Conservation (phyloP, 2,329 filamentous ascomycete genomes). For the Cadophora malorum region DNA sequence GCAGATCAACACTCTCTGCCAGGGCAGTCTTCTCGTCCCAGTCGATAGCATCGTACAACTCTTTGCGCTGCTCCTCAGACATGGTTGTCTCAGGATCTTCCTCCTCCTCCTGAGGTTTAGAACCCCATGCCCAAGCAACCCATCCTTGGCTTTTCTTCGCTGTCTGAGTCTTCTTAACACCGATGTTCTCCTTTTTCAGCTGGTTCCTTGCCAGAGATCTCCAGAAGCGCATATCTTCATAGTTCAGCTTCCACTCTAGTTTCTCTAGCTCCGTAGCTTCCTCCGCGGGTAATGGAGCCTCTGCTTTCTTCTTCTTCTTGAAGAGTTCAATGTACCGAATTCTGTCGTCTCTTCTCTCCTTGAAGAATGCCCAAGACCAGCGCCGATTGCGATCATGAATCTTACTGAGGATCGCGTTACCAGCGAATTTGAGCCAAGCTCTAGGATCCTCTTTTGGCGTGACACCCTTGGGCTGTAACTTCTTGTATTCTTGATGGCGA, state of each 20-base stretch:
- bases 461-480: conserved; percentile 81
- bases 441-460: conserved; percentile 86
- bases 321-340: conserved; percentile 90
- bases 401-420: conserved; percentile 85
- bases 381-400: conserved; percentile 92
- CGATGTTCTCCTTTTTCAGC: conserved; percentile 91
- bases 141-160: conserved; percentile 78
- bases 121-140: conserved; percentile 91
- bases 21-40: conserved; percentile 97
- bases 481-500: conserved; percentile 96
- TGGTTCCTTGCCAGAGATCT: conserved; percentile 92
- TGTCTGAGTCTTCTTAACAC: conserved; percentile 74
- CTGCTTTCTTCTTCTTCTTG: conserved; percentile 83
- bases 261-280: conserved; percentile 76
- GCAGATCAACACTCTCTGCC: conserved; percentile 85
- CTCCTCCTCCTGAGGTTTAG: conserved; percentile 64
- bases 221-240: conserved; percentile 98
- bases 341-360: conserved; percentile 88
- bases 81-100: conserved; percentile 83
- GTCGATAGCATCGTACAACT: conserved; percentile 96
- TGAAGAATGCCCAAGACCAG: conserved; percentile 97
- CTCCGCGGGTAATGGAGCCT: conserved; percentile 67
- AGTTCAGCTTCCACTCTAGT: conserved; percentile 86
- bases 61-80: conserved; percentile 93
- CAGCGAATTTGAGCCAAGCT: conserved; percentile 93